These are phyloP conservation scores for Penicillium sp. DNA, from an alignment of 2,329 filamentous ascomycete genomes.

Conservation along the genomic window DNA sequence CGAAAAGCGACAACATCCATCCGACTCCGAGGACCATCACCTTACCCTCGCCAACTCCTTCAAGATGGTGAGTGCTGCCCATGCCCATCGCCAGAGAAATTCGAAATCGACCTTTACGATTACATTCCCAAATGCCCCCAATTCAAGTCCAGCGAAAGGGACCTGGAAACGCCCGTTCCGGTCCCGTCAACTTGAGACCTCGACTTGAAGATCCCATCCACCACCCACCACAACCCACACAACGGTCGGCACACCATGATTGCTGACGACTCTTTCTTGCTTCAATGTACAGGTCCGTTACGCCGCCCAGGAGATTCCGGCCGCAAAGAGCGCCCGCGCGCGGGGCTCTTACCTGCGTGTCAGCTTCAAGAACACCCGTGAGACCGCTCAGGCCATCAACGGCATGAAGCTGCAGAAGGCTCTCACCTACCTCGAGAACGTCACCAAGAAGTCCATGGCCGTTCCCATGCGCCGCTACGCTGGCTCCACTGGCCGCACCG, in stretches of 20 bases:
- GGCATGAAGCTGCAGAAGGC: conserved; percentile 97
- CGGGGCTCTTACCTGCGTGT: conserved; percentile 99
- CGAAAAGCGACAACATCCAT: conserved; percentile 46
- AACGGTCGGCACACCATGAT: conserved; percentile 22
- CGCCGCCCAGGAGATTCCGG: conserved; percentile 85
- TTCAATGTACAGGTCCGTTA: conserved; percentile 76
- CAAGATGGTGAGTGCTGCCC: conserved; percentile 51
- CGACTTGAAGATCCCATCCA: conserved; percentile 9
- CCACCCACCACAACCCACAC: conserved; percentile 11
- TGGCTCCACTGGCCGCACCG: conserved; percentile 90
- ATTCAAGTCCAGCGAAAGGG: conserved; percentile 18
- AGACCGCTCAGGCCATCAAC: conserved; percentile 99
- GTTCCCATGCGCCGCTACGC: conserved; percentile 98
- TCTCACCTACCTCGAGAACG: conserved; percentile 96
- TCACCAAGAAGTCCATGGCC: conserved; percentile 94
- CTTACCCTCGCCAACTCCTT: conserved; percentile 47
- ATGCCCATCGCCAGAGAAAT: conserved; percentile 14
- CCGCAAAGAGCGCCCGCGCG: conserved; percentile 93
- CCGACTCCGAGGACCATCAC: conserved; percentile 49
- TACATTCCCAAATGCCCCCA: conserved; percentile 15
- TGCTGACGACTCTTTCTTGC: conserved; percentile 37
- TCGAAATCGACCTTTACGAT: conserved; percentile 16
- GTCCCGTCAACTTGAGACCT: conserved; percentile 12
- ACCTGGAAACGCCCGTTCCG: conserved; percentile 12
- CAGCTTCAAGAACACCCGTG: conserved; percentile 99